Evolutionary conservation across 2,329 filamentous ascomycete species (phyloP), one percentile per base, ranked within the genome.

Genomic region (Nigrospora sphaerica): DNA sequence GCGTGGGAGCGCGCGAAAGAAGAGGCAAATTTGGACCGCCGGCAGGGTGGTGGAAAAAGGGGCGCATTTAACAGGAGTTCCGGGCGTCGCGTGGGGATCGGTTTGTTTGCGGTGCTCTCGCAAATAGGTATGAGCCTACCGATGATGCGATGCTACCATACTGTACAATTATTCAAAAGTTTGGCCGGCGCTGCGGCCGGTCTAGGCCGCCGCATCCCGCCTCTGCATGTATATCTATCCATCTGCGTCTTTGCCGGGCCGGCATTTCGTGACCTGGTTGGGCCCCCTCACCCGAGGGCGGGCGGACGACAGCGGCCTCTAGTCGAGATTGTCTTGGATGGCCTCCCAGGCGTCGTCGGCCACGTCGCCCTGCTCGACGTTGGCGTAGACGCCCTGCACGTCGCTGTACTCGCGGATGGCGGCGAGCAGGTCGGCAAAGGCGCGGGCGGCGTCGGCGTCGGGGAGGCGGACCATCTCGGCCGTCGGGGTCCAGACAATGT

Each of bases 401-500:
- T 86, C 86, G 0, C 78, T 67, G 46, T 86, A 75, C 42, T 92
- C 86, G 48, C 81, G 76, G 32, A 89, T 55, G 7, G 70, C 66
- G 12, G 77, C 71, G 17, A 83, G 57, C 28, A 95, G 77, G 4
- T 75, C 70, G 38, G 73, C 71, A 28, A 96, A 69, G 16, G 72
- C 68, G 42, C 75, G 68, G 0, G 75, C 73, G 2, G 77, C 73
- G 12, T 77, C 71, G 13, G 75, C 68, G 14, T 77, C 74, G 48
- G 84, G 76, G 35, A 91, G 57, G 9, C 72, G 70, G 16, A 87
- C 79, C 61, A 79, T 80, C 51, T 95, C 90, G 57, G 85, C 80
- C 49, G 92, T 93, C 0, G 89, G 79, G 49, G 85, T 80, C 84
- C 88, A 96, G 38, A 95, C 76, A 44, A 96, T 92, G 46, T 95